A percentile compares a stretch with the other conserved stretches of the same genome.
phyloP scores from a whole-genome alignment of 306 rosid genomes.

The Prinsepia uniflora region DNA sequence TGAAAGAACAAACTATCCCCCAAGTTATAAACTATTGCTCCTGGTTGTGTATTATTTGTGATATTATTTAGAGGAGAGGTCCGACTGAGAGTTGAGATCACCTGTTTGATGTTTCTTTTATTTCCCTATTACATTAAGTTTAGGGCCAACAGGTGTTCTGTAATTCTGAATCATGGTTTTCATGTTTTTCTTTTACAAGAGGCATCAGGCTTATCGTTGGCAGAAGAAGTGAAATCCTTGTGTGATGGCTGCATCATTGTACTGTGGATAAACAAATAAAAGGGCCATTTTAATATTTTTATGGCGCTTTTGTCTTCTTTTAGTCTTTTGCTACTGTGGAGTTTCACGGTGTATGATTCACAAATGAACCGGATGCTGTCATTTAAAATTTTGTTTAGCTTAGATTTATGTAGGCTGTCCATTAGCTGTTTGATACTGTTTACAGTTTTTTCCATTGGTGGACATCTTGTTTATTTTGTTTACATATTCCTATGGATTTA shows the following conservation, averaged over 20 bases:
- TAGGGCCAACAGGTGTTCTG: neutral
- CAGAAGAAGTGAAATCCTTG: neutral
- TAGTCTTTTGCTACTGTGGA: neutral
- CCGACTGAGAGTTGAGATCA: neutral
- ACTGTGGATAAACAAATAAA: neutral
- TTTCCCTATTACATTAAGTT: neutral
- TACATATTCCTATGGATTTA: neutral
- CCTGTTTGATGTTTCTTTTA: neutral
- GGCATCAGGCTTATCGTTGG: neutral
- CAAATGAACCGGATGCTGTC: neutral
- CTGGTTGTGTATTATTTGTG: neutral
- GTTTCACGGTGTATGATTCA: neutral
- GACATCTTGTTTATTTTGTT: neutral
- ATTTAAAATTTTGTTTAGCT: slow-evolving; percentile 3
- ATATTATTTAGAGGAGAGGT: neutral
- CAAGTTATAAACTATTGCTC: neutral
- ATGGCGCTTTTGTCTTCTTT: neutral
- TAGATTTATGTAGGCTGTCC: neutral
- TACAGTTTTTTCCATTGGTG: neutral
- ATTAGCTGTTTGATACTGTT: neutral
- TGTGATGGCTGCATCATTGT: neutral
- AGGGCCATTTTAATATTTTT: neutral
- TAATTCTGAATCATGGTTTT: neutral
- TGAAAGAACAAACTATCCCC: neutral
- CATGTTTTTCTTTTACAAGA: neutral